These are phyloP conservation scores for Lepidium aucheri DNA, from an alignment of 345 rosid genomes.

Conservation along the genomic window DNA sequence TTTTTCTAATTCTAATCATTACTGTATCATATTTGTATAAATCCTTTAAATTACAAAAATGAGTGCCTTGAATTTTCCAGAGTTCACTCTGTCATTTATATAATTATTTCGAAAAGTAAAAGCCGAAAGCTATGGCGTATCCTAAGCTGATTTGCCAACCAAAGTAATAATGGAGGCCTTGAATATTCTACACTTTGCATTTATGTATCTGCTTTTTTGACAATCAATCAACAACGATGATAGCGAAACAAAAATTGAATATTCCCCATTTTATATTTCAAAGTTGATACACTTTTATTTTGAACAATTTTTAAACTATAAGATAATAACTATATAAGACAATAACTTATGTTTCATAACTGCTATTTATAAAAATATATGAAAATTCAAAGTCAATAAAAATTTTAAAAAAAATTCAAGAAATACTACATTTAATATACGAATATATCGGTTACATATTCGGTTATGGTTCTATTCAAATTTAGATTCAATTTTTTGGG, in stretches of 20 bases:
- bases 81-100: background rate
- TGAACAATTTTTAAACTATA: too few species aligned
- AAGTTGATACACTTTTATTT: too few species aligned
- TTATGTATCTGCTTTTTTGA: background rate
- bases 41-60: background rate
- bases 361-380: too few species aligned
- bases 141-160: background rate
- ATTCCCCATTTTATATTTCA: too few species aligned
- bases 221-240: background rate
- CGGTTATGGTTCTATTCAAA: too few species aligned
- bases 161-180: background rate
- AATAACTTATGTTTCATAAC: too few species aligned
- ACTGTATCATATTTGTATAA: background rate
- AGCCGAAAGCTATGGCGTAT: background rate
- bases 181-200: constrained; percentile 6
- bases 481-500: too few species aligned
- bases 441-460: too few species aligned
- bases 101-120: background rate
- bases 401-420: too few species aligned
- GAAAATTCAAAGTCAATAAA: too few species aligned
- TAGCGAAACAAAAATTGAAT: background rate
- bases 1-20: background rate
- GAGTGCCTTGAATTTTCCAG: background rate
- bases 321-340: too few species aligned
- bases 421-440: too few species aligned